Conservation (phyloP, 1,284 basidiomycete genomes). For the Fomes fomentarius region DNA sequence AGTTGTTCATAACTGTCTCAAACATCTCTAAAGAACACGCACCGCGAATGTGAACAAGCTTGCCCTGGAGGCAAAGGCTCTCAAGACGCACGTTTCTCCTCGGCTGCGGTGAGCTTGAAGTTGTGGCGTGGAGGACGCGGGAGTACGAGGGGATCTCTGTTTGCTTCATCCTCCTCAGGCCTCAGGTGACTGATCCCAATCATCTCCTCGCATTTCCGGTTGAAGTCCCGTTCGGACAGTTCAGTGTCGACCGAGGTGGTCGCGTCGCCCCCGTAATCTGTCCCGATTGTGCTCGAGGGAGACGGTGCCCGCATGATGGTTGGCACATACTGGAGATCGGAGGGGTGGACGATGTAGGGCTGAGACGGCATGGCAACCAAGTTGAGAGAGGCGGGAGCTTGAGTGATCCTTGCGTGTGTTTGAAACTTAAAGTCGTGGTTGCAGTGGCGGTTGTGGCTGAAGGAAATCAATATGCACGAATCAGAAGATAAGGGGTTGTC, state of each 20-base stretch:
- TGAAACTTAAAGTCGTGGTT: not conserved
- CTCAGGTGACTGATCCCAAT: slow-evolving; percentile 46
- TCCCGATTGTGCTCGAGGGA: slow-evolving; percentile 73
- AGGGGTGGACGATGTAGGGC: slow-evolving; percentile 36
- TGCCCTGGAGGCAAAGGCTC: too few species aligned
- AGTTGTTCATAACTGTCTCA: slow-evolving; percentile 50
- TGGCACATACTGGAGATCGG: slow-evolving; percentile 54
- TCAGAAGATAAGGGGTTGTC: slow-evolving; percentile 10
- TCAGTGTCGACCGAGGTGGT: slow-evolving; percentile 60
- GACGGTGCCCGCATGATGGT: slow-evolving; percentile 70
- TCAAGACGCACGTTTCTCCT: slow-evolving; percentile 46
- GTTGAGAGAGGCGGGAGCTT: not conserved
- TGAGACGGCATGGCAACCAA: slow-evolving; percentile 23
- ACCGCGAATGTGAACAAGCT: not conserved
- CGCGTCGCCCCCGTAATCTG: slow-evolving; percentile 63
- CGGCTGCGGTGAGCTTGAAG: slow-evolving; percentile 26
- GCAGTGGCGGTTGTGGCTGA: not conserved
- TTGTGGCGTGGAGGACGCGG: slow-evolving; percentile 20
- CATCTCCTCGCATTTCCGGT: slow-evolving; percentile 51
- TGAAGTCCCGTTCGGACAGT: slow-evolving; percentile 52
- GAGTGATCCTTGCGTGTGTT: not conserved
- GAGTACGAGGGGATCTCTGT: slow-evolving; percentile 34
- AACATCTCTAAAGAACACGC: slow-evolving; percentile 37
- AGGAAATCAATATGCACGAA: slow-evolving; percentile 1
- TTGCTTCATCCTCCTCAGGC: slow-evolving; percentile 48